Conservation (phyloP, 306 rosid species). For the Rubus parviflorus region DNA sequence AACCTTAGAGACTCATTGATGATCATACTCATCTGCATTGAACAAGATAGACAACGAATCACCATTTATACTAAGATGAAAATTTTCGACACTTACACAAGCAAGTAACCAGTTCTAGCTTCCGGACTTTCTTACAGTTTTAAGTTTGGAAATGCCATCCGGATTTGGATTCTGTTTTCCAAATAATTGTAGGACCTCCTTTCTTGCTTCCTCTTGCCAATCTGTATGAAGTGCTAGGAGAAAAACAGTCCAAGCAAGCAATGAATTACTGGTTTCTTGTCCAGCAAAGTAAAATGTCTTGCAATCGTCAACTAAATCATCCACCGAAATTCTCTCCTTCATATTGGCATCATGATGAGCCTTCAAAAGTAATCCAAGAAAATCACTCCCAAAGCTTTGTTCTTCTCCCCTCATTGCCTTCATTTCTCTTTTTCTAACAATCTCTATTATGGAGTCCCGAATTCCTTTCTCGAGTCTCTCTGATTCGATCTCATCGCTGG, state of each 20-base stretch:
- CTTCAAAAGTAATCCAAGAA: constrained; percentile 25
- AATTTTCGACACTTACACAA: too few relatives aligned
- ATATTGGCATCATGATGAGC: constrained; percentile 23
- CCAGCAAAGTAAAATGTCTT: constrained; percentile 28
- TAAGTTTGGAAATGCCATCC: constrained; percentile 20
- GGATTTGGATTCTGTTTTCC: constrained; percentile 19
- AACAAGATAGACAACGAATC: background rate
- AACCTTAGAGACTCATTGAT: constrained; percentile 11
- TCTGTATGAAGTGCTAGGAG: constrained; percentile 30
- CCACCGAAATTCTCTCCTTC: constrained; percentile 20
- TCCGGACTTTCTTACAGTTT: constrained; percentile 11
- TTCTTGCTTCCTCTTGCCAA: constrained; percentile 42
- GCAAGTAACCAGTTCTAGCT: too few relatives aligned
- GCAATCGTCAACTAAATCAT: constrained; percentile 31
- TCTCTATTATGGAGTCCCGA: constrained; percentile 10
- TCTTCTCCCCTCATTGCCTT: constrained; percentile 13
- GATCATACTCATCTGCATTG: constrained; percentile 12
- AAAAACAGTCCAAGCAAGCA: constrained; percentile 33
- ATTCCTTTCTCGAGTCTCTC: constrained; percentile 30
- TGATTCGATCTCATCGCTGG: constrained; percentile 24
- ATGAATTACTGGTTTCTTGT: constrained; percentile 31
- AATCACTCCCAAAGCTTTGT: constrained; percentile 31
- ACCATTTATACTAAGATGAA: too few relatives aligned
- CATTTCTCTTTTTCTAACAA: constrained; percentile 22
- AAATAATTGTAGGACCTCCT: constrained; percentile 29